phyloP scores from a whole-genome alignment of 495 filamentous ascomycete species.

The Neurospora tetraspora region DNA sequence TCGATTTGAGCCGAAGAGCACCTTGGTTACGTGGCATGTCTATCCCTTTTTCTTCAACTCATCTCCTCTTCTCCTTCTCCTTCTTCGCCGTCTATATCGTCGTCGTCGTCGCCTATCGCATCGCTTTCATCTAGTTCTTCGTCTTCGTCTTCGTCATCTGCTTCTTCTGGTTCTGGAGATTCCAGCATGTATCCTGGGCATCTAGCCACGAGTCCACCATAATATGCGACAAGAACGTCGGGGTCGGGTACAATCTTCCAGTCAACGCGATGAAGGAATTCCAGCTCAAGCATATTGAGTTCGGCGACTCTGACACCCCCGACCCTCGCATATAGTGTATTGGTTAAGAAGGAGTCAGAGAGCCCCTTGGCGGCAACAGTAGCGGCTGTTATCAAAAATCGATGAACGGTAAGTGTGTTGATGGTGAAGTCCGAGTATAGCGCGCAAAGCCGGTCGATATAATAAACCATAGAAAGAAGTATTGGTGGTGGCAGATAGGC shows the following conservation, averaged over 20 bases:
- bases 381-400: conserved; percentile 89
- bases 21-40: neutral
- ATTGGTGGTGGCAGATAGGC: conserved; percentile 89
- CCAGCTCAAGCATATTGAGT: conserved; percentile 84
- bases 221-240: conserved; percentile 87
- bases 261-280: conserved; percentile 82
- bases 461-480: conserved; percentile 98
- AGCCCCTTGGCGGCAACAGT: conserved; percentile 94
- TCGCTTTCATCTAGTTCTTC: conserved; percentile 13
- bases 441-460: conserved; percentile 91
- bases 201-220: conserved; percentile 66
- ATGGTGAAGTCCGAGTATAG: conserved; percentile 91
- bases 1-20: neutral
- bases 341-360: conserved; percentile 96
- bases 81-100: conserved; percentile 12
- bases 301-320: conserved; percentile 84
- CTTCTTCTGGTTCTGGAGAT: conserved; percentile 11
- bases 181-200: conserved; percentile 37
- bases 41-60: neutral
- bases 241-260: conserved; percentile 96
- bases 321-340: conserved; percentile 86
- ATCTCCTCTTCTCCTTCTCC: neutral
- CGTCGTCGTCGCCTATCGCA: conserved; percentile 12
- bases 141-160: conserved; percentile 9
- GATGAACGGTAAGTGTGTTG: conserved; percentile 88